Base-by-base conservation (phyloP, 805 yeast genomes). In the Osmozyma mogii region DNA sequence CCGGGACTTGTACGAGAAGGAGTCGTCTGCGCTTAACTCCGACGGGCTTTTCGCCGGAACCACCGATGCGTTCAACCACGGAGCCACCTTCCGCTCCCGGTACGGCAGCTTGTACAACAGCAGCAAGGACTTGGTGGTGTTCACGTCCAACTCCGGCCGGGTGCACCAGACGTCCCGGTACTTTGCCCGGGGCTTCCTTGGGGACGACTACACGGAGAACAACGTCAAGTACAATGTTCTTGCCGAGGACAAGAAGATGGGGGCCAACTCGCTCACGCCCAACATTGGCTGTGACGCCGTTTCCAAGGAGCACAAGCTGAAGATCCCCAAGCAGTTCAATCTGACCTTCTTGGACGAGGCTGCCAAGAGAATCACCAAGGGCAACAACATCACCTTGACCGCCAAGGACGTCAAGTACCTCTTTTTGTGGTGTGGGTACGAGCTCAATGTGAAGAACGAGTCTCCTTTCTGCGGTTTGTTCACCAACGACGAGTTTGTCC, bases 121-220 rank as follows among this genome's bases (percentile, higher is more conserved):
- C 3, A 45, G 32, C 13, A 18, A 27, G 4, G 44, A 56, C 3
- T 47, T 75, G 16, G 75, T 72, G 6, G 58, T 79, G 20, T 78
- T 75, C 46, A 49, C 75, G 5, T 67, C 78, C 9, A 70, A 70
- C 29, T 67, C 70, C 25, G 65, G 68, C 35, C 63, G 85, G 37
- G 71, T 72, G 17, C 63, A 66, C 35, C 72, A 68, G 35, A 70
- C 80, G 21, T 71, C 81, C 6, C 49, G 59, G 16, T 56, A 61
- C 43, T 78, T 77, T 46, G 73, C 78, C 7, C 56, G 68, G 39
- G 85, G 84, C 0, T 77, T 79, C 51, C 58, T 72, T 40, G 70
- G 70, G 7, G 60, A 58, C 29, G 54, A 60, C 33, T 64, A 57
- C 45, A 17, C 31, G 13, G 49, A 61, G 11, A 49, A 49, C 23